Evolutionary conservation across 1,139 yeast species (phyloP), one percentile per base, ranked within the genome.

Genomic region (Kurtzmaniella quercitrusa): DNA sequence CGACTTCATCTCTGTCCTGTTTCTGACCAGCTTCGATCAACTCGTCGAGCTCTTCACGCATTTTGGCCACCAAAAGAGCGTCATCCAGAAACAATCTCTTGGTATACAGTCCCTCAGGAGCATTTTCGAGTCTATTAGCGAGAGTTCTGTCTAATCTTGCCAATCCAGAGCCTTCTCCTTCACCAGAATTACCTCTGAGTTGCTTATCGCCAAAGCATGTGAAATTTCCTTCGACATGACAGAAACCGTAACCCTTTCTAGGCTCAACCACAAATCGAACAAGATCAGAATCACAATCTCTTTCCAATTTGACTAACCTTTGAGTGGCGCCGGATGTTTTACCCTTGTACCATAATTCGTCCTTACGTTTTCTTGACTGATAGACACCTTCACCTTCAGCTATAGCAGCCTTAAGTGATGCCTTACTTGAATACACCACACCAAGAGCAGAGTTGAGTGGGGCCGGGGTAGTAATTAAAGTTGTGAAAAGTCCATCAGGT

Each of bases 1-100:
- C 85, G 42, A 89, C 78, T 49, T 93, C 98, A 23, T 60, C 56
- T 38, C 55, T 53, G 40, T 63, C 60, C 16, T 50, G 47, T 2
- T 77, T 78, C 44, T 65, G 61, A 6, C 73, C 73, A 16, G 98
- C 98, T 45, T 88, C 97, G 34, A 91, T 82, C 49, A 93, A 77
- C 63, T 94, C 99, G 57, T 93, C 98, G 43, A 96, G 95, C 65
- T 93, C 99, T 68, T 93, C 98, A 61, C 82, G 80, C 64, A 93
- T 84, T 71, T 93, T 93, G 17, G 98, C 96, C 45, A 77, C 70
- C 51, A 94, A 71, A 42, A 93, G 72, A 23, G 72, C 74, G 38
- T 81, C 82, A 63, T 93, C 98, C 43, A 78, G 74, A 57, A 93
- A 89, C 49, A 93, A 73, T 50, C 99, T 76, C 56, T 84, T 84